Percentiles rank a stretch among this genome's conserved stretches.
Conservation (phyloP, 345 rosid genomes). For the Eucalyptus virginea region DNA sequence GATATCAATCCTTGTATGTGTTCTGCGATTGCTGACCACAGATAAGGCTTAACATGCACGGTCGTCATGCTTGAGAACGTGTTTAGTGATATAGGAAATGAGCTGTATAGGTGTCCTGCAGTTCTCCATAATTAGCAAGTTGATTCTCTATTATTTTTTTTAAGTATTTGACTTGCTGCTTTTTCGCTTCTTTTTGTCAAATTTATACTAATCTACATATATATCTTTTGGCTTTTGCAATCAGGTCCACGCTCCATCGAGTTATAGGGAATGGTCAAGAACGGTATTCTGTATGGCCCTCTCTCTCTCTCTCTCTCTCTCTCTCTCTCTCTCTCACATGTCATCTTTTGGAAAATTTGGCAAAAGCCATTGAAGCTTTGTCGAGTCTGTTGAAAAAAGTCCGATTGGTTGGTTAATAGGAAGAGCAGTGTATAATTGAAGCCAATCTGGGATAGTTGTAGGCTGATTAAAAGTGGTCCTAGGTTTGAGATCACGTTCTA, state of each 20-base stretch:
- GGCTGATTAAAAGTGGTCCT: background rate
- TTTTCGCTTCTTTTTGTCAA: background rate
- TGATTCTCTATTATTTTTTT: background rate
- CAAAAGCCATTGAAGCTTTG: background rate
- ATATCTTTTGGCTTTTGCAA: background rate
- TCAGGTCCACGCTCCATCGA: slow-evolving; percentile 83
- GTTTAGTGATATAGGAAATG: background rate
- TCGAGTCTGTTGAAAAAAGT: background rate
- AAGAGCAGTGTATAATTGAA: background rate
- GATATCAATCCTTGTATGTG: accelerated
- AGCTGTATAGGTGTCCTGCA: background rate
- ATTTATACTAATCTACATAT: background rate
- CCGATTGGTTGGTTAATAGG: background rate
- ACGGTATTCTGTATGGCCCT: slow-evolving; percentile 49
- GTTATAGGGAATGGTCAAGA: slow-evolving; percentile 73
- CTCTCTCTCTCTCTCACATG: background rate
- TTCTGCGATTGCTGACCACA: background rate
- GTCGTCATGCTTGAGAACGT: background rate
- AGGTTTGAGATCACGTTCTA: background rate
- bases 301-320: background rate
- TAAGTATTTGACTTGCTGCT: background rate
- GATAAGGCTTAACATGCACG: background rate
- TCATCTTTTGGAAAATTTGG: background rate
- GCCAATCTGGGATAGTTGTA: background rate
- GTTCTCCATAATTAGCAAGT: background rate